Base-by-base conservation (phyloP, 345 rosid species). In the Arabidopsis suecica region DNA sequence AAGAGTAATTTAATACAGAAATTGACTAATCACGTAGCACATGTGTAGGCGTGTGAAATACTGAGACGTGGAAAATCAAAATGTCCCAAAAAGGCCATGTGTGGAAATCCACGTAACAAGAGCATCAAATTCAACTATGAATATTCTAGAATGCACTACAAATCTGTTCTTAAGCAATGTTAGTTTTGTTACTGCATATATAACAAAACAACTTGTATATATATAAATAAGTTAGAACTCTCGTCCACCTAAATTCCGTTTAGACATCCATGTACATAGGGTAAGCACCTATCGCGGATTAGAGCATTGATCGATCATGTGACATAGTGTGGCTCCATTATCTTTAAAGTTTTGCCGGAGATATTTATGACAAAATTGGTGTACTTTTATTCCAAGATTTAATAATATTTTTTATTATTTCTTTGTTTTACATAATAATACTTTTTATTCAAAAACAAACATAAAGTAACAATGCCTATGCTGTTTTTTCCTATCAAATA, bases 251-350 rank as follows among this genome's bases (percentile, higher is more conserved):
- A 50, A 22, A 50, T 22, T n/a, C 50, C 3, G 33, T 51, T 51
- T 10, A 23, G 12, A 51, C 32, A 51, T 22, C 28, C 32, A 51
- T 51, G 56, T 22, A 50, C 3, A 11, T 0, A 14, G 6, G 18
- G 3, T 44, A 20, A 18, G 5, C 30, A 50, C 40, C 10, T 32
- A 14, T 9, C 6, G 61, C 61, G 40, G 61, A n/a, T 32, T 36
- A 59, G 45, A 60, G 47, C 65, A 60, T 60, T 37, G 65, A 60
- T 60, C 56, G 65, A 60, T 60, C 56, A 68, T 75, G 62, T 76
- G 61, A 68, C 57, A 33, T 76, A 12, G 63, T 47, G 74, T 68
- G 69, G 49, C 64, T 76, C 57, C 69, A 69, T 20, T 76, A 61
- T 61, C 58, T 54, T 62, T 16, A 61, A 51, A 34, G 62, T 56